A percentile compares a stretch with the other conserved stretches of the same genome.
These are phyloP conservation scores for Lactarius sp. DNA, from an alignment of 768 basidiomycete species.

Conservation along the genomic window DNA sequence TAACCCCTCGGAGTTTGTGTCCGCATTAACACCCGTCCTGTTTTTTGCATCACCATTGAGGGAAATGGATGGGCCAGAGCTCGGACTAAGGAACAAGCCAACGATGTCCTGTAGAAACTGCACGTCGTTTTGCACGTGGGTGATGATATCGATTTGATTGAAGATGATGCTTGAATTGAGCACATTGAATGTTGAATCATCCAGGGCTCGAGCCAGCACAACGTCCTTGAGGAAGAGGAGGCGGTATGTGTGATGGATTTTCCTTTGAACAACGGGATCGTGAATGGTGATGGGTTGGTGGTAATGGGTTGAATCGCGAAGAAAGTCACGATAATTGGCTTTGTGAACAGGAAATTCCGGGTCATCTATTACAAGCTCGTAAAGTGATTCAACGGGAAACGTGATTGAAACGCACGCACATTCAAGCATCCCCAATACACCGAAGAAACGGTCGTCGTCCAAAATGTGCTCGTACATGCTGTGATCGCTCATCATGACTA, in stretches of 20 bases:
- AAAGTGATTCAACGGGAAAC: slow-evolving; percentile 11
- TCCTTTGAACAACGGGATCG: slow-evolving; percentile 68
- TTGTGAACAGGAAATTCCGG: slow-evolving; percentile 96
- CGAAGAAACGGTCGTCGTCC: slow-evolving; percentile 87
- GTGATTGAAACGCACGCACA: slow-evolving; percentile 56
- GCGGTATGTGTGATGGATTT: slow-evolving; percentile 96
- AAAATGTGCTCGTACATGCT: slow-evolving; percentile 91
- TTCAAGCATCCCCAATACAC: slow-evolving; percentile 94
- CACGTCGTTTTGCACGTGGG: slow-evolving; percentile 75
- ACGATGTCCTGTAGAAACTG: slow-evolving; percentile 76
- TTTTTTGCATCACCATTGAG: slow-evolving; percentile 30
- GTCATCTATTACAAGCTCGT: slow-evolving; percentile 58
- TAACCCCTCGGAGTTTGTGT: slow-evolving; percentile 14
- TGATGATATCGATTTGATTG: slow-evolving; percentile 98
- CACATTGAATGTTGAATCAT: slow-evolving; percentile 96
- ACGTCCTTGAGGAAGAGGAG: slow-evolving; percentile 98
- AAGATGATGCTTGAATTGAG: slow-evolving; percentile 97
- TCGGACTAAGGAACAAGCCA: slow-evolving; percentile 49
- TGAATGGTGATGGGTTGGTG: slow-evolving; percentile 85
- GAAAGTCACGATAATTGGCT: slow-evolving; percentile 94
- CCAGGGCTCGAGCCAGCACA: slow-evolving; percentile 88
- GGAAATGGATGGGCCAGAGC: slow-evolving; percentile 29
- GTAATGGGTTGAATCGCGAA: slow-evolving; percentile 76
- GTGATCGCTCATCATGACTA: slow-evolving; percentile 95
- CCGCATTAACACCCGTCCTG: slow-evolving; percentile 27